Percentiles rank a stretch among this genome's conserved stretches.
Conservation (phyloP, 106 monocot species). For the Dendrobium chrysotoxum region DNA sequence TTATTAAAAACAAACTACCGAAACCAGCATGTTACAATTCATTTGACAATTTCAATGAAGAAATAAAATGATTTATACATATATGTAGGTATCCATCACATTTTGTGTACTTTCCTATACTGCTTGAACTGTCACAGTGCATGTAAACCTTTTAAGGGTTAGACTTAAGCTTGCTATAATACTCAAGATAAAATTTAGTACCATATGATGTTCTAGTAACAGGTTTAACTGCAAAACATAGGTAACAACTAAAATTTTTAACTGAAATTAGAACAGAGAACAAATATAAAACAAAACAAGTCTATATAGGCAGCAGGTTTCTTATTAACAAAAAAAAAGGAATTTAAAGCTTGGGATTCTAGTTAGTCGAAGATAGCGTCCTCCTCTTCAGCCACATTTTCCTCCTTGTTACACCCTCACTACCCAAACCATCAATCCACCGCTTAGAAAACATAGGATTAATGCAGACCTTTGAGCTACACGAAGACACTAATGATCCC, state of each 20-base stretch:
- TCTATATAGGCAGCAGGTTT: background rate
- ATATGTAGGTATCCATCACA: background rate
- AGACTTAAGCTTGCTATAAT: background rate
- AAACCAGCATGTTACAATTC: background rate
- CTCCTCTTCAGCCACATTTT: slow-evolving; percentile 26
- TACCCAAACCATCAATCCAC: slow-evolving; percentile 1
- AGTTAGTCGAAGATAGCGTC: slow-evolving; percentile 43
- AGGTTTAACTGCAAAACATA: background rate
- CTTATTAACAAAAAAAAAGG: background rate
- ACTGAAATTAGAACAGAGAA: background rate
- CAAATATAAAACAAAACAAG: background rate
- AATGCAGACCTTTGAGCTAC: background rate
- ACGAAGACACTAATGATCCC: background rate
- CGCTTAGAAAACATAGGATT: slow-evolving; percentile 11
- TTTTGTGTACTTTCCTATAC: background rate
- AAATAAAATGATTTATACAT: background rate
- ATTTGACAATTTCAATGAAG: background rate
- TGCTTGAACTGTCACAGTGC: background rate
- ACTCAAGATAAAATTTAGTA: background rate
- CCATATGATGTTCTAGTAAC: background rate
- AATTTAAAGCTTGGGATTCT: background rate
- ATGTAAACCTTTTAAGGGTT: background rate
- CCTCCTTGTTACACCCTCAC: slow-evolving; percentile 11
- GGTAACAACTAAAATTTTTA: background rate
- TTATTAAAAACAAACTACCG: no score